phyloP scores from a whole-genome alignment of 805 yeast genomes.

The Candida pini region DNA sequence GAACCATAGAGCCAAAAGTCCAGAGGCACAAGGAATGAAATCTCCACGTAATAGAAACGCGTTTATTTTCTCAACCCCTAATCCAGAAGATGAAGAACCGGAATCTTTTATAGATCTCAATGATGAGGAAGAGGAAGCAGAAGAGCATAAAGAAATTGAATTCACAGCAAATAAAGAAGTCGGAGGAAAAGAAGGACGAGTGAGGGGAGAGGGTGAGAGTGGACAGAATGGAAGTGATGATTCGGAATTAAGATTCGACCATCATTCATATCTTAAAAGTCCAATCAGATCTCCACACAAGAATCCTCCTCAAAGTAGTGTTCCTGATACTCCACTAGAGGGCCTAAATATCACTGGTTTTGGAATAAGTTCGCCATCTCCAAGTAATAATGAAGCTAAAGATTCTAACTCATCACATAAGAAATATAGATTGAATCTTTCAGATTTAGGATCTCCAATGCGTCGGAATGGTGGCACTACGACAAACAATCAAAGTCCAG shows the following conservation, averaged over 20 bases:
- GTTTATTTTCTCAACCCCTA: constrained; percentile 12
- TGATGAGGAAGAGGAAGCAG: constrained; percentile 10
- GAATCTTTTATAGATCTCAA: constrained; percentile 16
- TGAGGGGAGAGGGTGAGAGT: no score
- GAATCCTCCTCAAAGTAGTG: constrained; percentile 9
- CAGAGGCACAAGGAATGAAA: constrained; percentile 5
- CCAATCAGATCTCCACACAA: constrained; percentile 12
- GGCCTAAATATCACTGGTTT: constrained; percentile 23
- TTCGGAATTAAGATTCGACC: constrained; percentile 2
- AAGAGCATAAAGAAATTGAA: background rate
- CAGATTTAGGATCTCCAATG: constrained; percentile 12
- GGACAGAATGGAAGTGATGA: no score
- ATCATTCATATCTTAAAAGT: constrained; percentile 3
- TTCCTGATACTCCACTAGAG: constrained; percentile 16
- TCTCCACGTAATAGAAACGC: constrained; percentile 20
- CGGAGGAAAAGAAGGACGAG: background rate
- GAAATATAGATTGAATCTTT: constrained; percentile 12
- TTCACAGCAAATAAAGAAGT: background rate
- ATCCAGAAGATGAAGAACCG: no score
- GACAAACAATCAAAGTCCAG: background rate
- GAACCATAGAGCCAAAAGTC: background rate
- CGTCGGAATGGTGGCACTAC: background rate
- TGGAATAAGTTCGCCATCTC: constrained; percentile 1
- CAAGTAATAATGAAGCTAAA: constrained; percentile 6
- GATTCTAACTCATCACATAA: constrained; percentile 7